A percentile compares a stretch with the other conserved stretches of the same genome.
These are phyloP conservation scores for Ophidiomyces ophidiicola DNA, from an alignment of 2,329 filamentous ascomycete species.

Conservation along the genomic window DNA sequence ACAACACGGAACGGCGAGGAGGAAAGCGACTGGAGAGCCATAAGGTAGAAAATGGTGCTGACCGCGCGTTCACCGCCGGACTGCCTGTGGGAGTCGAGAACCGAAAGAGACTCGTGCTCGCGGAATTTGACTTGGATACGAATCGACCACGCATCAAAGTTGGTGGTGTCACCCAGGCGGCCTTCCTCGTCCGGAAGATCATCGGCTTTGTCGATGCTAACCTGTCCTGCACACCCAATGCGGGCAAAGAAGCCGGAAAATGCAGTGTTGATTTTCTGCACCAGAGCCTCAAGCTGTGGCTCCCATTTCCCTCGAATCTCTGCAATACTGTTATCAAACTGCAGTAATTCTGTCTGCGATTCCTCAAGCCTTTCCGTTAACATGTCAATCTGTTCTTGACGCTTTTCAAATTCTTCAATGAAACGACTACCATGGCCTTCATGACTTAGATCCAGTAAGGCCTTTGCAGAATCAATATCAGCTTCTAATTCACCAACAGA, in stretches of 20 bases:
- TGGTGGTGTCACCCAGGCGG: conserved; percentile 39
- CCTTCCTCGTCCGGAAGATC: conserved; percentile 24
- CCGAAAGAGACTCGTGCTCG: conserved; percentile 68
- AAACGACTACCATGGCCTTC: conserved; percentile 59
- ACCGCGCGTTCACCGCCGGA: conserved; percentile 93
- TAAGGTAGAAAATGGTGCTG: conserved; percentile 96
- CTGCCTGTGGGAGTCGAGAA: conserved; percentile 83
- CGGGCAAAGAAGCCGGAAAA: conserved; percentile 89
- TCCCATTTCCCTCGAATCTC: conserved; percentile 67
- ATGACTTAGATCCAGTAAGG: conserved; percentile 67
- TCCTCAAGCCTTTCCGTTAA: conserved; percentile 49
- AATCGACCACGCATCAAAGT: conserved; percentile 89
- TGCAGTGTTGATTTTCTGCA: conserved; percentile 72
- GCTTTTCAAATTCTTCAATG: conserved; percentile 64
- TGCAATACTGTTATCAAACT: conserved; percentile 47
- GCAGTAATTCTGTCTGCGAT: conserved; percentile 44
- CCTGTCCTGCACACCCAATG: conserved; percentile 88
- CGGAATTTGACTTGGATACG: conserved; percentile 93
- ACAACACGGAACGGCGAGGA: conserved; percentile 94
- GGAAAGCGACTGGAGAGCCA: conserved; percentile 89
- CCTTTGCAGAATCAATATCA: conserved; percentile 61
- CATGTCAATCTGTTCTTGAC: conserved; percentile 56
- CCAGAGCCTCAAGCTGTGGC: conserved; percentile 63
- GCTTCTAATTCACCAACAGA: conserved; percentile 53
- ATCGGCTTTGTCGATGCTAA: conserved; percentile 63